Evolutionary conservation across 2,329 filamentous ascomycete genomes (phyloP).

Genomic region (Colletotrichum liaoningense): DNA sequence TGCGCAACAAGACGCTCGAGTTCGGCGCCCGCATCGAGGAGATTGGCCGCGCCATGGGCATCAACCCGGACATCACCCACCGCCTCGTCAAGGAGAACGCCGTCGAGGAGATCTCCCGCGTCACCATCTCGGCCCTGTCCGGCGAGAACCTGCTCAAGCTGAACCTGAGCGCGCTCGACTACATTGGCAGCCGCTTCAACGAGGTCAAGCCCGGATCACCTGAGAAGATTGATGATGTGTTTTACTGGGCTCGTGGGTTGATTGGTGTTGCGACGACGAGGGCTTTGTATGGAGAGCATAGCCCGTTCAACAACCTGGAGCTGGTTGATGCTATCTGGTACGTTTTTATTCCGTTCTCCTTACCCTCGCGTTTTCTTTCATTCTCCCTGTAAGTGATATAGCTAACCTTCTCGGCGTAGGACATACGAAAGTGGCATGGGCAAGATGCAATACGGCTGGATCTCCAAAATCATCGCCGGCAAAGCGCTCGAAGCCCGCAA

Average conservation of each 20-base stretch:
- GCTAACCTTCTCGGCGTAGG: not conserved
- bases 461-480: conserved; percentile 35
- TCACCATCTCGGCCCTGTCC: conserved; percentile 43
- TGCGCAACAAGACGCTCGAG: conserved; percentile 50
- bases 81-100: conserved; percentile 49
- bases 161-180: conserved; percentile 48
- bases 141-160: conserved; percentile 47
- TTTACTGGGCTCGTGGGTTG: conserved; percentile 49
- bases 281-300: conserved; percentile 56
- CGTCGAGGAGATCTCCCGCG: conserved; percentile 46
- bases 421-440: conserved; percentile 11
- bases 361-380: not conserved
- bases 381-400: not conserved
- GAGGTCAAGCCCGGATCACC: conserved; percentile 18
- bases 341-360: rapidly evolving
- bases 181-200: conserved; percentile 46
- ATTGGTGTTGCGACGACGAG: conserved; percentile 51
- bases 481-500: conserved; percentile 40
- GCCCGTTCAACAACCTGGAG: conserved; percentile 47
- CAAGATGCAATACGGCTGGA: conserved; percentile 20
- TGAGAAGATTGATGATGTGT: conserved; percentile 45
- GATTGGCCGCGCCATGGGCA: conserved; percentile 40
- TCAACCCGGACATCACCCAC: conserved; percentile 44
- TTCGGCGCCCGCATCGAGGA: conserved; percentile 55
- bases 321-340: conserved; percentile 18